These are phyloP conservation scores for Colletotrichum sp. DNA, from an alignment of 2,329 filamentous ascomycete species.

Conservation along the genomic window DNA sequence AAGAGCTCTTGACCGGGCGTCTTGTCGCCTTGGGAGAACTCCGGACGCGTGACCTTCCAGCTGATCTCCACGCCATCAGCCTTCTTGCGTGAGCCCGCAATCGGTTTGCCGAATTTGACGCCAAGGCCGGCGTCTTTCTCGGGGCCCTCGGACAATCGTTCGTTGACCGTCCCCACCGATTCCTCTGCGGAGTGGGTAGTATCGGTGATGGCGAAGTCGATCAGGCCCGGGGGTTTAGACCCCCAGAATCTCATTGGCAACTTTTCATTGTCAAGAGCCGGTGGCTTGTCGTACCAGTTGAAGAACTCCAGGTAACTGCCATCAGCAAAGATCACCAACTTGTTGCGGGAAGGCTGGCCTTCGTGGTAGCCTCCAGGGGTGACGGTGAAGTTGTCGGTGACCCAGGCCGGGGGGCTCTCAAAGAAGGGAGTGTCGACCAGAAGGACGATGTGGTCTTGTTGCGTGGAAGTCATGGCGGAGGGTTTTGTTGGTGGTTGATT, in stretches of 20 bases:
- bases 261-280: fast-evolving
- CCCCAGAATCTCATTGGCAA: not conserved
- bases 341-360: not conserved
- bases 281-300: not conserved
- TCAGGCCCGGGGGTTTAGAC: fast-evolving
- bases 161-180: not conserved
- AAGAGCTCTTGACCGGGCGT: not conserved
- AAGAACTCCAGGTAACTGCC: not conserved
- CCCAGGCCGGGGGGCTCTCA: not conserved
- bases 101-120: not conserved
- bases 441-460: not conserved
- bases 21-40: not conserved
- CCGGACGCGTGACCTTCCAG: not conserved
- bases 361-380: not conserved
- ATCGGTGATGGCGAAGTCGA: not conserved
- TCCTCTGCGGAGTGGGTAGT: not conserved
- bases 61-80: not conserved
- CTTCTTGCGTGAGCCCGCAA: not conserved
- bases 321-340: not conserved
- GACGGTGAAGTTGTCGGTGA: not conserved
- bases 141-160: not conserved
- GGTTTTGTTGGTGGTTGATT: too few species aligned
- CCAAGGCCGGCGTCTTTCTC: not conserved
- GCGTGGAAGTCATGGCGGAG: not conserved
- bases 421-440: not conserved